phyloP scores from a whole-genome alignment of 2,329 filamentous ascomycete species.

The Xylaria digitata region DNA sequence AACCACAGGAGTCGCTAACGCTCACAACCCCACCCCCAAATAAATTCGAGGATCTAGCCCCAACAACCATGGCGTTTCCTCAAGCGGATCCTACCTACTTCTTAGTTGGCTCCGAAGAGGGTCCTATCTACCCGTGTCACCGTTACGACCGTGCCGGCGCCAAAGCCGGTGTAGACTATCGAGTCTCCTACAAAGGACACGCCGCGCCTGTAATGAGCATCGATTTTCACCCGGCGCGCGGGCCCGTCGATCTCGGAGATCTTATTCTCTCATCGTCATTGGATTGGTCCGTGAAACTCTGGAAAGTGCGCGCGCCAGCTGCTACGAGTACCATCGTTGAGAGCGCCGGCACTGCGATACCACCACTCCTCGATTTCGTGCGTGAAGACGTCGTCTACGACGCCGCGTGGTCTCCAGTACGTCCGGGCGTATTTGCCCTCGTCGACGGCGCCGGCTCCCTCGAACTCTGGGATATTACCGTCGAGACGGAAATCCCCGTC shows the following conservation, averaged over 20 bases:
- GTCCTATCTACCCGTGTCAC: slow-evolving; percentile 95
- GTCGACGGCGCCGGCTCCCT: slow-evolving; percentile 93
- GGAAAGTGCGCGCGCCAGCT: slow-evolving; percentile 88
- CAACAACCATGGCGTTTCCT: slow-evolving; percentile 94
- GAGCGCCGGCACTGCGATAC: slow-evolving; percentile 63
- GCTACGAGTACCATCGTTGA: slow-evolving; percentile 72
- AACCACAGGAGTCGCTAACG: slow-evolving; percentile 93
- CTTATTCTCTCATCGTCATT: slow-evolving; percentile 90
- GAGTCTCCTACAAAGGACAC: slow-evolving; percentile 89
- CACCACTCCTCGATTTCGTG: slow-evolving; percentile 87
- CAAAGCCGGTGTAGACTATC: slow-evolving; percentile 92
- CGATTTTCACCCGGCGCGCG: slow-evolving; percentile 92
- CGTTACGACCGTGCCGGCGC: slow-evolving; percentile 96
- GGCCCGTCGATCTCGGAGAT: slow-evolving; percentile 93
- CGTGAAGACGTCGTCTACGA: slow-evolving; percentile 98
- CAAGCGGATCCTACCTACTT: slow-evolving; percentile 97
- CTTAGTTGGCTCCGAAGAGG: slow-evolving; percentile 95
- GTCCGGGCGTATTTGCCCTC: slow-evolving; percentile 92
- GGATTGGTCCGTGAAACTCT: slow-evolving; percentile 97
- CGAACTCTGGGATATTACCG: slow-evolving; percentile 94
- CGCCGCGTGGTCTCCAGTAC: slow-evolving; percentile 92
- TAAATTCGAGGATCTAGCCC: slow-evolving; percentile 93
- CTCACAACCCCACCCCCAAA: slow-evolving; percentile 85
- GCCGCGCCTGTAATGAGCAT: slow-evolving; percentile 95
- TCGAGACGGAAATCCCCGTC: slow-evolving; percentile 92